Evolutionary conservation across 108 stramenopile species (phyloP).

Genomic region (Schizochytrium sp.): DNA sequence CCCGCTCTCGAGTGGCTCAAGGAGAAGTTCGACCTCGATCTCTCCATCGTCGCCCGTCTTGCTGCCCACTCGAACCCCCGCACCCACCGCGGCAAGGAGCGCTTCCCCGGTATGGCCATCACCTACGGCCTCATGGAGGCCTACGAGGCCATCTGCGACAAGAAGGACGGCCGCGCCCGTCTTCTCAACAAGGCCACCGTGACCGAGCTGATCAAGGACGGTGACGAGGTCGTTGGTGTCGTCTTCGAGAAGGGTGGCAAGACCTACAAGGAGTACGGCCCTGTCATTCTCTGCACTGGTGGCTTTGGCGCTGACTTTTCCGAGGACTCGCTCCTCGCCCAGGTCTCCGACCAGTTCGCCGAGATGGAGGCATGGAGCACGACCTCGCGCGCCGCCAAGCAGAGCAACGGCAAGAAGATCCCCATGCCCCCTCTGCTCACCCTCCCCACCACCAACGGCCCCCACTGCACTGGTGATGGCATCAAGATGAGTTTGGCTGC

Average conservation of each 20-base stretch:
- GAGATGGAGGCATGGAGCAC: not conserved
- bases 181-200: slow-evolving; percentile 16
- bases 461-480: slow-evolving; percentile 65
- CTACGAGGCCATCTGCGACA: not conserved
- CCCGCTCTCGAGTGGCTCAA: slow-evolving; percentile 15
- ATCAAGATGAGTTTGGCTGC: slow-evolving; percentile 57
- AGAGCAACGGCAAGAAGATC: slow-evolving; percentile 21
- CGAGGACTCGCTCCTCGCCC: slow-evolving; percentile 26
- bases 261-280: slow-evolving; percentile 15
- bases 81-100: slow-evolving; percentile 17
- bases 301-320: slow-evolving; percentile 47
- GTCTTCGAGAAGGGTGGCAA: slow-evolving; percentile 16
- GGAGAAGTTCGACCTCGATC: not conserved
- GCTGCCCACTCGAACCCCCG: slow-evolving; percentile 1
- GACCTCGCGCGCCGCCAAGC: slow-evolving; percentile 12
- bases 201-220: slow-evolving; percentile 8
- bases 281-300: slow-evolving; percentile 39
- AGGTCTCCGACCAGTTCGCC: slow-evolving; percentile 34
- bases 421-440: not conserved
- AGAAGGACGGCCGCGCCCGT: not conserved
- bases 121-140: slow-evolving; percentile 21
- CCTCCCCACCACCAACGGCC: slow-evolving; percentile 62
- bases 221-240: not conserved
- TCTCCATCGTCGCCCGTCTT: not conserved
- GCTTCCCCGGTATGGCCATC: slow-evolving; percentile 18